Percentiles rank a stretch among this genome's conserved stretches.
These are phyloP conservation scores for Colletotrichum spaethianum DNA, from an alignment of 2,329 filamentous ascomycete species.

Conservation along the genomic window DNA sequence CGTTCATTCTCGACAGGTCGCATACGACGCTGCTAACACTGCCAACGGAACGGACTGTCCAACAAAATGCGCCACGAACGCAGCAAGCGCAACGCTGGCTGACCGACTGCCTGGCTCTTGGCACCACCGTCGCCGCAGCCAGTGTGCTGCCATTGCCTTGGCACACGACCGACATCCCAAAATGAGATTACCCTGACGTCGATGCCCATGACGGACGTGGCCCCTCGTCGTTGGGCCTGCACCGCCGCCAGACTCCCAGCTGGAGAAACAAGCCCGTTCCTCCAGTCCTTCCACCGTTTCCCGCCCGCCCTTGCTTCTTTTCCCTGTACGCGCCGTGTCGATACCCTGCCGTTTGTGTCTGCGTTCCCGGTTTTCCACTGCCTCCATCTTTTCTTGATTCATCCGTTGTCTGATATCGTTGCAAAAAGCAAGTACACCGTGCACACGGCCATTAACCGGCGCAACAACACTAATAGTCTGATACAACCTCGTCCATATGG, in stretches of 20 bases:
- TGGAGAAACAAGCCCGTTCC: not conserved
- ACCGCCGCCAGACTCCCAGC: not conserved
- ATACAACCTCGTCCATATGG: not conserved
- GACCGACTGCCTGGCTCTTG: slow-evolving; percentile 21
- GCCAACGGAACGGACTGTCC: not conserved
- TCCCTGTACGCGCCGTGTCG: not conserved
- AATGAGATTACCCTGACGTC: slow-evolving; percentile 15
- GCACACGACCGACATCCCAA: not conserved
- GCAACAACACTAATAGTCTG: not conserved
- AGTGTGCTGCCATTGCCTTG: slow-evolving; percentile 24
- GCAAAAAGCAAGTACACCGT: slow-evolving; percentile 8
- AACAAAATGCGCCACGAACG: not conserved
- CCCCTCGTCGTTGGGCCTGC: slow-evolving; percentile 2
- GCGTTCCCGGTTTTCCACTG: slow-evolving; percentile 18
- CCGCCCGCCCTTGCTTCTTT: not conserved
- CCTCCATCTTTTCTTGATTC: slow-evolving; percentile 32
- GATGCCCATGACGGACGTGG: slow-evolving; percentile 26
- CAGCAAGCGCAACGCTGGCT: not conserved
- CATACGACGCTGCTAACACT: not conserved
- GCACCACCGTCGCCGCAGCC: slow-evolving; percentile 28
- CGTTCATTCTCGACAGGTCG: no score
- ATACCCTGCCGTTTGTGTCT: not conserved
- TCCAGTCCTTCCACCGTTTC: not conserved
- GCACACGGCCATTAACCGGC: slow-evolving; percentile 6
- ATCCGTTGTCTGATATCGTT: slow-evolving; percentile 27